Percentiles rank a stretch among this genome's conserved stretches.
Evolutionary conservation across 2,329 filamentous ascomycete species (phyloP).

Genomic region (Colletotrichum neosansevieriae): DNA sequence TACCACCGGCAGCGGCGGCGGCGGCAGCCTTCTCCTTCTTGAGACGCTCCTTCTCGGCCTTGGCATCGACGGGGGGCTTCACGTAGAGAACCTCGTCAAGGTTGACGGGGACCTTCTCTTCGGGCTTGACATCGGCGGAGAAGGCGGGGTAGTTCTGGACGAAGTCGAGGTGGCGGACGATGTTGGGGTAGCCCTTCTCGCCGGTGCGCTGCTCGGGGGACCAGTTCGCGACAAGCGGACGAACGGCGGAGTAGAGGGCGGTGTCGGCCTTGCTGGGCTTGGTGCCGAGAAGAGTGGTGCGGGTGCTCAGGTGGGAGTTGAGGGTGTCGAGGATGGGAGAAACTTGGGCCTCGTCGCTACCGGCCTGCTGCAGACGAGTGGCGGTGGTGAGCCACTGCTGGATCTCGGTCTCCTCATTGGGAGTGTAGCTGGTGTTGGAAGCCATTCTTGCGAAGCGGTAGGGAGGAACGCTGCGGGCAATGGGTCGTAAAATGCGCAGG

Average conservation of each 20-base stretch:
- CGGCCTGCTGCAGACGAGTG: constrained; percentile 71
- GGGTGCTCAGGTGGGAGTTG: constrained; percentile 88
- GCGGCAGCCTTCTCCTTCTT: constrained; percentile 94
- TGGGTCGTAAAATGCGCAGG: constrained; percentile 54
- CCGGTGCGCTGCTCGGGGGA: constrained; percentile 88
- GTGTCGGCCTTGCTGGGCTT: constrained; percentile 92
- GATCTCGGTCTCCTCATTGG: constrained; percentile 87
- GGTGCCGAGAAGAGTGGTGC: constrained; percentile 87
- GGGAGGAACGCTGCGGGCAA: constrained; percentile 51
- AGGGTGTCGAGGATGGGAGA: constrained; percentile 80
- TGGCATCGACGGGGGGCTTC: constrained; percentile 89
- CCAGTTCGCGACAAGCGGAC: constrained; percentile 83
- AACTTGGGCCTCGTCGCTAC: constrained; percentile 70
- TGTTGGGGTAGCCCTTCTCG: constrained; percentile 88
- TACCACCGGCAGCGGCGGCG: constrained; percentile 62
- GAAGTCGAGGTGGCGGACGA: constrained; percentile 93
- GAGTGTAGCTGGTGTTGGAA: constrained; percentile 77
- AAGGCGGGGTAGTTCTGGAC: constrained; percentile 89
- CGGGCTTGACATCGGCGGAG: constrained; percentile 75
- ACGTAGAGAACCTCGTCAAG: constrained; percentile 85
- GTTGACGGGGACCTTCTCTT: constrained; percentile 84
- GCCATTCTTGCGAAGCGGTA: constrained; percentile 68
- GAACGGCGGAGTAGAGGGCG: constrained; percentile 83
- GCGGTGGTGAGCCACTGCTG: constrained; percentile 89
- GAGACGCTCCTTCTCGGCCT: constrained; percentile 94